Evolutionary conservation across 2,329 filamentous ascomycete species (phyloP).

Genomic region (Microsporum canis): DNA sequence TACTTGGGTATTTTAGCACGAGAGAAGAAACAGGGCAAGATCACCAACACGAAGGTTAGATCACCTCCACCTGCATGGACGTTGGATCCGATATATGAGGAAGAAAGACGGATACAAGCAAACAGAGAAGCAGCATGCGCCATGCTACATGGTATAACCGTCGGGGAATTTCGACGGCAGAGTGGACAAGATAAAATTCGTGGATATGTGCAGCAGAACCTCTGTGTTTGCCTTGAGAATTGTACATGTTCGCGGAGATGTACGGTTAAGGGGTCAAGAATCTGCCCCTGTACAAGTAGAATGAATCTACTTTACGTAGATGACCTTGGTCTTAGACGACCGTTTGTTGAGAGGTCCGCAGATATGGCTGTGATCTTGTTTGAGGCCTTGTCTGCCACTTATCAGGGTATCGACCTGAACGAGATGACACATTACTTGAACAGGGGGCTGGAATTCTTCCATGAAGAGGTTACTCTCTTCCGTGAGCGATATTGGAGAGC

Average conservation of each 20-base stretch:
- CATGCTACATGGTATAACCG: slow-evolving; percentile 24
- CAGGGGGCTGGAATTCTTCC: slow-evolving; percentile 19
- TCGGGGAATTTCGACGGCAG: slow-evolving; percentile 27
- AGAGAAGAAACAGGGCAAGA: slow-evolving; percentile 5
- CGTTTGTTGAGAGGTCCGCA: slow-evolving; percentile 19
- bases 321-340: slow-evolving; percentile 12
- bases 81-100: neutral
- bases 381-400: slow-evolving; percentile 21
- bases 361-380: slow-evolving; percentile 24
- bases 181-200: slow-evolving; percentile 18
- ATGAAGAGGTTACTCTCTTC: slow-evolving; percentile 23
- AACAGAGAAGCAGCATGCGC: slow-evolving; percentile 26
- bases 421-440: slow-evolving; percentile 19
- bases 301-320: slow-evolving; percentile 22
- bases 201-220: slow-evolving; percentile 22
- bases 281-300: slow-evolving; percentile 29
- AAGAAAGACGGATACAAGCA: slow-evolving; percentile 17
- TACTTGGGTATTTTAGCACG: slow-evolving; percentile 21
- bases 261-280: slow-evolving; percentile 20
- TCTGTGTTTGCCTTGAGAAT: slow-evolving; percentile 26
- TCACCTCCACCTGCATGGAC: slow-evolving; percentile 13
- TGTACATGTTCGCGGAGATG: slow-evolving; percentile 28
- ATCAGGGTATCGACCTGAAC: slow-evolving; percentile 15
- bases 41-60: slow-evolving; percentile 6
- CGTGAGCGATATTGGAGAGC: slow-evolving; percentile 13